Base-by-base conservation (phyloP, 2,329 filamentous ascomycete genomes). In the Harringtonia lauricola region DNA sequence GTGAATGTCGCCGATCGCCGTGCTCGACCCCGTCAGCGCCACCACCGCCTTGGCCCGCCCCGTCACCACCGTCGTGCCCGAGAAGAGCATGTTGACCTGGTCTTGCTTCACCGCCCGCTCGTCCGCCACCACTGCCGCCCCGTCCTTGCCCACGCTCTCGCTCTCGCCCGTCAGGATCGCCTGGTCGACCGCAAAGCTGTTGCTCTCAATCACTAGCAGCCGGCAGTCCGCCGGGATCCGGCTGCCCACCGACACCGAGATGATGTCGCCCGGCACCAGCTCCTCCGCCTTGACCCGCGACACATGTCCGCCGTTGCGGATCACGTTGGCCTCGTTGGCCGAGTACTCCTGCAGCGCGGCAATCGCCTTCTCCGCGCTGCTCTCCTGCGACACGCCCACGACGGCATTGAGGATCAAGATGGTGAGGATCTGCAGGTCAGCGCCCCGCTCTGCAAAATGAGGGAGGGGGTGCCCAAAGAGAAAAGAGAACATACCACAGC, bases 291-390 rank as follows among this genome's bases (percentile, higher is more conserved):
- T 94, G 67, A 98, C 69, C 53, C 84, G 79, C 51, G 81, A 78
- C 49, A 90, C 70, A 54, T 82, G 77, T 41, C 90, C 88, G 55
- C 67, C 65, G 66, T 90, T 81, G 57, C 92, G 85, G 47, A 95
- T 64, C 42, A 94, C 90, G 60, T 90, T 98, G 54, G 92, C 90
- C 64, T 95, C 87, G 65, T 96, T 98, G 58, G 92, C 92, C 26
- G 90, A 96, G 68, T 98, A 98, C 75, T 98, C 90, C 66, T 98
- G 92, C 45, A 98, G 77, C 36, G 92, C 92, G 22, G 92, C 89
- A 61, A 98, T 98, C 41, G 92, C 92, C 69, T 96, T 95, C 64
- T 98, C 92, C 52, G 92, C 92, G 59, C 89, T 95, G 66, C 86
- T 95, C 71, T 98, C 92, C 71, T 98, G 92, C 45, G 90, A 95